Evolutionary conservation across 345 rosid genomes (phyloP).

Genomic region (Erodium maritimum): DNA sequence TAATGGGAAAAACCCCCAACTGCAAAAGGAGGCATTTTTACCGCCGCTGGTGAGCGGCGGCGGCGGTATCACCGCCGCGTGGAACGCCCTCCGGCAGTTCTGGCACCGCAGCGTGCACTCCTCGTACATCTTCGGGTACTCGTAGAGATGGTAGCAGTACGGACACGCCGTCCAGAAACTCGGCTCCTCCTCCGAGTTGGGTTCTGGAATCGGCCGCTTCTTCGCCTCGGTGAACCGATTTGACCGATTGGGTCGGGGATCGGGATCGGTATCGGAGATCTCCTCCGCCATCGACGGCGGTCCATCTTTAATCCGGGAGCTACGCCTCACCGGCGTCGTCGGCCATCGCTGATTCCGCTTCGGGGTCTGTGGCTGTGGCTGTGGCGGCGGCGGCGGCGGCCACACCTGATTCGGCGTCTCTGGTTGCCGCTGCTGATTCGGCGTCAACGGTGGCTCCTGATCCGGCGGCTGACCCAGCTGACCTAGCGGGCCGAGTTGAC

Average conservation of each 20-base stretch:
- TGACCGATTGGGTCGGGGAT: neutral
- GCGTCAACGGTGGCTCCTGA: conserved; percentile 5
- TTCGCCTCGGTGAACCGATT: neutral
- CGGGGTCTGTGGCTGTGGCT: neutral
- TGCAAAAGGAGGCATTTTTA: conserved; percentile 48
- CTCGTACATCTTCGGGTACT: conserved; percentile 62
- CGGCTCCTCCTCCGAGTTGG: conserved; percentile 11
- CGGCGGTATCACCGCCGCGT: conserved; percentile 48
- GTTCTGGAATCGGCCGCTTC: neutral
- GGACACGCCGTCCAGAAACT: conserved; percentile 96
- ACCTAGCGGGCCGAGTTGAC: conserved; percentile 39
- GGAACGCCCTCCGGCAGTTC: conserved; percentile 67
- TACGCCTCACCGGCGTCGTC: conserved; percentile 1
- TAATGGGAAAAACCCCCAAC: conserved; percentile 68
- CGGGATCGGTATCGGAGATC: no score
- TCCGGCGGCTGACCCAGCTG: neutral
- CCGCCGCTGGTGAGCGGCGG: conserved; percentile 42
- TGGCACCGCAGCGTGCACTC: conserved; percentile 72
- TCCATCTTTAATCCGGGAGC: conserved; percentile 1
- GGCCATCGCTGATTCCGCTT: neutral
- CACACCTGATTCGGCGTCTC: neutral
- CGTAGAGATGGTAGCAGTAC: conserved; percentile 60
- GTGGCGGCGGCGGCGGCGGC: neutral
- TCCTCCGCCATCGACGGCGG: no score
- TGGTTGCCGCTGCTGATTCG: neutral